These are phyloP conservation scores for Achaetomium macrosporum DNA, from an alignment of 2,329 filamentous ascomycete genomes.

Conservation along the genomic window DNA sequence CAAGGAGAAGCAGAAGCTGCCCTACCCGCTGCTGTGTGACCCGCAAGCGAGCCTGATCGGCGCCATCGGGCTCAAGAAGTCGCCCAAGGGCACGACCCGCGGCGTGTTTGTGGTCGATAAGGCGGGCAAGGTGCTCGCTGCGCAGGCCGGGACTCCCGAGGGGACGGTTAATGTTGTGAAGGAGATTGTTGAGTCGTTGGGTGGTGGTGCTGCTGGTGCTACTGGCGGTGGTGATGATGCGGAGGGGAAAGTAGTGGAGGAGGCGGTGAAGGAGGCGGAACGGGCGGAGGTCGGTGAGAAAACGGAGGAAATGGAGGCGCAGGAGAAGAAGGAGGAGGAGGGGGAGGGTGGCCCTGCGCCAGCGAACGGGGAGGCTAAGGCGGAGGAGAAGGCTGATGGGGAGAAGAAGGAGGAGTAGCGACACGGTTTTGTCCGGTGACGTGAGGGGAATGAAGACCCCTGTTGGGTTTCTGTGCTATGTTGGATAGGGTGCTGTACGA, in stretches of 20 bases:
- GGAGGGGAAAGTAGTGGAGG: slow-evolving; percentile 14
- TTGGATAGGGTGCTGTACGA: too few species aligned
- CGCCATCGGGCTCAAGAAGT: slow-evolving; percentile 87
- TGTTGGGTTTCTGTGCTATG: background rate
- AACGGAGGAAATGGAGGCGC: slow-evolving; percentile 16
- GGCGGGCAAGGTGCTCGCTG: slow-evolving; percentile 64
- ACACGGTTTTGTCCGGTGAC: background rate
- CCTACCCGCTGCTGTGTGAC: slow-evolving; percentile 86
- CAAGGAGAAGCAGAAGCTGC: slow-evolving; percentile 83
- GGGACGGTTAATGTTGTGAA: slow-evolving; percentile 72
- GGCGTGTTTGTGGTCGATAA: slow-evolving; percentile 87
- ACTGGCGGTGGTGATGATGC: slow-evolving; percentile 25
- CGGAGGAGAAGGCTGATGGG: slow-evolving; percentile 29
- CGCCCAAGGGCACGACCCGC: slow-evolving; percentile 70
- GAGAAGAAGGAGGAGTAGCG: slow-evolving; percentile 24
- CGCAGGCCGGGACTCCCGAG: slow-evolving; percentile 68
- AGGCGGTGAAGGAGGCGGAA: slow-evolving; percentile 23
- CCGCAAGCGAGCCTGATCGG: slow-evolving; percentile 65
- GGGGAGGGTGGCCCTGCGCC: slow-evolving; percentile 21
- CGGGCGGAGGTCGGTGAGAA: background rate
- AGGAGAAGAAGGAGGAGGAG: slow-evolving; percentile 21
- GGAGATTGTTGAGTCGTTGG: slow-evolving; percentile 54
- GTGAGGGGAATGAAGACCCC: slow-evolving; percentile 16
- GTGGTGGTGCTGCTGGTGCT: slow-evolving; percentile 22
- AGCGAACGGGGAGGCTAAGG: slow-evolving; percentile 29